Base-by-base conservation (phyloP, 1,284 basidiomycete species). In the Pseudozyma tsukubaensis region DNA sequence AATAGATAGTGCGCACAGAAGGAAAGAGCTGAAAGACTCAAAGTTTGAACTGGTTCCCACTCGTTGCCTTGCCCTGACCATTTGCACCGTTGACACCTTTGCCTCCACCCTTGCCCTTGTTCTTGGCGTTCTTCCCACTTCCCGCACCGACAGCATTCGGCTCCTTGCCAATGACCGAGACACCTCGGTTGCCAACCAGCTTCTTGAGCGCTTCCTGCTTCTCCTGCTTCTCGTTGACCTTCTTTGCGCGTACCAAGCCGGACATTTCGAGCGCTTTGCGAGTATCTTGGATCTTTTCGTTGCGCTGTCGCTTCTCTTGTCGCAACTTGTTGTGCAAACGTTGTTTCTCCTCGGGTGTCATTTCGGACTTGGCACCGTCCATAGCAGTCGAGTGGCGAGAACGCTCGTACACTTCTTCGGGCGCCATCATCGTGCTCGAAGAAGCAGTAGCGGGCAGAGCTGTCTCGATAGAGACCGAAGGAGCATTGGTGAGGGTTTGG, bases 401-500 rank as follows among this genome's bases (percentile, higher is more conserved):
- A 35, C 69, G 69, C 40, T 77, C 75, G 78, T 92, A 93, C 36
- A 99, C 87, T 86, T 99, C 97, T 83, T 98, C 94, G 0, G 97
- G 97, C 0, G 97, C 94, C 54, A 99, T 89, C 88, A 94, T 92
- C 0, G 90, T 91, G 4, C 91, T 88, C 0, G 89, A 87, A 0
- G 92, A 90, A 76, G 91, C 89, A 2, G 90, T 89, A 0, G 93
- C 91, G 0, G 96, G 97, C 2, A 99, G 88, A 0, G 94, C 93
- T 1, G 93, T 93, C 85, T 99, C 97, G 77, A 98, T 86, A 2
- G 90, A 89, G n/a, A 94, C 89, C 0, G 92, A 91, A 0, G 96
- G 89, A 8, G 92, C 87, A 82, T 98, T 95, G 19, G 92, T 88
- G 21, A 98, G 86, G 0, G 94, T 94, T 7, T 92, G 90, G 80